These are phyloP conservation scores for Aspergillus glaucus DNA, from an alignment of 2,329 filamentous ascomycete species.

Conservation along the genomic window DNA sequence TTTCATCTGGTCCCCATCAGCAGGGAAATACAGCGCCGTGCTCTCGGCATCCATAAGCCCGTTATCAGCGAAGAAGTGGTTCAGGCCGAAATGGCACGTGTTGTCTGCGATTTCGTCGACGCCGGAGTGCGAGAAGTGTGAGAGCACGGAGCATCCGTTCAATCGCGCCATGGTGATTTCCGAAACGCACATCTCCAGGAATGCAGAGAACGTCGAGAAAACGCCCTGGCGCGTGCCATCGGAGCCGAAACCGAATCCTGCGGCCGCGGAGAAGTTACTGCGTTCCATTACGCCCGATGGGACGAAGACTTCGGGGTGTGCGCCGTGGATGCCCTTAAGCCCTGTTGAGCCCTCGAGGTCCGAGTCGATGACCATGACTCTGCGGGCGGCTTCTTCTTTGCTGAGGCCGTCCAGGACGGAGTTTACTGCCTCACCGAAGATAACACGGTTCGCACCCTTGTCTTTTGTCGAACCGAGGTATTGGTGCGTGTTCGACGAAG, in stretches of 20 bases:
- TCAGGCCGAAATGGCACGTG: slow-evolving; percentile 38
- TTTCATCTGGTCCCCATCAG: slow-evolving; percentile 37
- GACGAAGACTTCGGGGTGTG: slow-evolving; percentile 34
- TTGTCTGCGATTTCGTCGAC: slow-evolving; percentile 39
- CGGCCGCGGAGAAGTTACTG: slow-evolving; percentile 36
- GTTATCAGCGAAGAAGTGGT: slow-evolving; percentile 38
- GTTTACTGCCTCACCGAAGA: slow-evolving; percentile 37
- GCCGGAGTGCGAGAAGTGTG: slow-evolving; percentile 36
- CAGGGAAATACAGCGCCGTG: slow-evolving; percentile 35
- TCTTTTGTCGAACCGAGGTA: slow-evolving; percentile 31
- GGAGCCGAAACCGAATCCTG: slow-evolving; percentile 34
- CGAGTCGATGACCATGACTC: slow-evolving; percentile 37
- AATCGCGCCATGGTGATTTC: slow-evolving; percentile 38
- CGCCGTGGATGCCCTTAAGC: slow-evolving; percentile 30
- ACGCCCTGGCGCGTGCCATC: slow-evolving; percentile 31
- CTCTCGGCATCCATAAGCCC: slow-evolving; percentile 31
- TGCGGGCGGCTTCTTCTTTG: slow-evolving; percentile 30
- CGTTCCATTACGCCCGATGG: slow-evolving; percentile 37
- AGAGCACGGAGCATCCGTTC: slow-evolving; percentile 33
- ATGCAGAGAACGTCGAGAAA: slow-evolving; percentile 38
- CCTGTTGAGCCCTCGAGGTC: slow-evolving; percentile 37
- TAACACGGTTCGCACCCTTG: slow-evolving; percentile 31
- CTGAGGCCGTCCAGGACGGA: slow-evolving; percentile 29
- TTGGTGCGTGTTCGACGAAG: slow-evolving; percentile 23
- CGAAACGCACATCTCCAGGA: slow-evolving; percentile 36